Evolutionary conservation across 768 basidiomycete genomes (phyloP), one percentile per base, ranked within the genome.

Genomic region (Fomitopsis serialis): DNA sequence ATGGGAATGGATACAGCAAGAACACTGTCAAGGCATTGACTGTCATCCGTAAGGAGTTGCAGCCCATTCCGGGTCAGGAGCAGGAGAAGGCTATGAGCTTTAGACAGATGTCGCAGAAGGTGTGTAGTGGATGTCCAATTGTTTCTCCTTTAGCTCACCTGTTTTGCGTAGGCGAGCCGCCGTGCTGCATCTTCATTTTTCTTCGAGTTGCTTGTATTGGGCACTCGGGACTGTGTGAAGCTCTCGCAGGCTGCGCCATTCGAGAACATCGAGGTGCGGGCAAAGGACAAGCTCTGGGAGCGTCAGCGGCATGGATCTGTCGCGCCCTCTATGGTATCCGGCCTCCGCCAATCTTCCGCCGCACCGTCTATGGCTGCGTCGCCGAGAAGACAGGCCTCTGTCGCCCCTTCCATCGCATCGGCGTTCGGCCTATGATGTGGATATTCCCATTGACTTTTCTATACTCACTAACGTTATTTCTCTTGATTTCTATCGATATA

Each of bases 111-210:
- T 78, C 91, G 13, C 78, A 88, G 58, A 91, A 91, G 76, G 92
- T 89, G 54, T 40, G 70, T 50, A 40, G 47, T 9, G 17, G n/a
- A n/a, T n/a, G n/a, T n/a, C n/a, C n/a, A n/a, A n/a, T n/a, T n/a
- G n/a, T n/a, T n/a, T n/a, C n/a, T n/a, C n/a, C n/a, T n/a, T n/a
- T n/a, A n/a, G n/a, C n/a, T n/a, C n/a, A n/a, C n/a, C n/a, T 47
- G 13, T 53, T 34, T 52, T 9, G n/a, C 42, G 1, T 60, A 95
- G 91, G 88, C 93, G 12, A 89, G 92, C 10, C 86, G 91, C 45
- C 84, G 92, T 40, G 97, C 94, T 12, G 93, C 96, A 1, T 84
- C 96, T 1, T 85, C 92, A 1, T 98, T 99, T 76, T 99, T 99
- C 78, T 99, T 99, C 66, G 97, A 99, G 69, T 71, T 98, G 32